These are phyloP conservation scores for Coemansia sp. DNA, from an alignment of 192 early-diverging fungal genomes.

Conservation along the genomic window DNA sequence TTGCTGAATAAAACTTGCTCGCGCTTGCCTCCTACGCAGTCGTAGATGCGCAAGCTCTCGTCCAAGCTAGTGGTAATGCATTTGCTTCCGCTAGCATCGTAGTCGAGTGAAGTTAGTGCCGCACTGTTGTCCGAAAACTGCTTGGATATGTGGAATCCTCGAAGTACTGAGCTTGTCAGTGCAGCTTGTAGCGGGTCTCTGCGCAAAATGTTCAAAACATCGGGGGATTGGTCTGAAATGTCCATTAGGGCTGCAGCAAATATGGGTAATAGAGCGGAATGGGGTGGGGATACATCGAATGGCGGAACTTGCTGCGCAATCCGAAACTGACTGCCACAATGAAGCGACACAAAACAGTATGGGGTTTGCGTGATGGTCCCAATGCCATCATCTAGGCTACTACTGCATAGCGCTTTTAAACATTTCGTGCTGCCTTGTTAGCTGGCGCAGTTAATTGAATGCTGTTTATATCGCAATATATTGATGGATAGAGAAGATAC, in stretches of 20 bases:
- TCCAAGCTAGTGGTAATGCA: conserved; percentile 80
- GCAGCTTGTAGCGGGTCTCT: conserved; percentile 27
- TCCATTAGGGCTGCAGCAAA: neutral
- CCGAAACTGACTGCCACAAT: too few relatives aligned
- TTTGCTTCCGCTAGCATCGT: conserved; percentile 69
- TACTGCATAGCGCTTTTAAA: too few relatives aligned
- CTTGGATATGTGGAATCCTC: conserved; percentile 56
- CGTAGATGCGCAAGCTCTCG: conserved; percentile 85
- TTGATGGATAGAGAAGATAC: too few relatives aligned
- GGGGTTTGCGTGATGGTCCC: too few relatives aligned
- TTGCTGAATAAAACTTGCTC: conserved; percentile 80
- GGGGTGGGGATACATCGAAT: neutral
- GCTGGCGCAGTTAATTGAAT: too few relatives aligned
- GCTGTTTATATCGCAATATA: too few relatives aligned
- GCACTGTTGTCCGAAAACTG: conserved; percentile 73
- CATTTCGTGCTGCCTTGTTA: too few relatives aligned
- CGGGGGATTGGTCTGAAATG: conserved; percentile 4
- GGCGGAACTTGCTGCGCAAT: too few relatives aligned
- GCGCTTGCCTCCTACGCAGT: conserved; percentile 70
- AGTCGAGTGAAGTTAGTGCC: conserved; percentile 77
- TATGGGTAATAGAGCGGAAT: neutral
- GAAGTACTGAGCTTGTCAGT: conserved; percentile 14
- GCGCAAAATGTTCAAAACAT: conserved; percentile 21
- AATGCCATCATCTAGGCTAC: too few relatives aligned
- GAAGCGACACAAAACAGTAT: too few relatives aligned